Percentiles rank a stretch among this genome's conserved stretches.
These are phyloP conservation scores for Neocallimastix lanati DNA, from an alignment of 192 early-diverging fungal species.

Conservation along the genomic window DNA sequence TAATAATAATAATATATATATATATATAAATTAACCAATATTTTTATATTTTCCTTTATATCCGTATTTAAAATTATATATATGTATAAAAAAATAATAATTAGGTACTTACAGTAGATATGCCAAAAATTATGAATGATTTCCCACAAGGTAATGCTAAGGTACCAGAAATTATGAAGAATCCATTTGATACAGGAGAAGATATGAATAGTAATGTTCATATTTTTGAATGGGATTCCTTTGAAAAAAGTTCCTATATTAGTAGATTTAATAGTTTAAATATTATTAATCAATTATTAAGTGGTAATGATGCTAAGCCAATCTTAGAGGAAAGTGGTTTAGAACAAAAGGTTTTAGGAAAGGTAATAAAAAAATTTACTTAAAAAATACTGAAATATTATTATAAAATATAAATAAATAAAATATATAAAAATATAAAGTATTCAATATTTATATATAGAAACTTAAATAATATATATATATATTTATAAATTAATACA, in stretches of 20 bases:
- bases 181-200: conserved; percentile 34
- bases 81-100: too few species aligned
- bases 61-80: too few species aligned
- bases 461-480: too few species aligned
- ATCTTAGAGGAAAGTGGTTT: conserved; percentile 46
- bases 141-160: conserved; percentile 34
- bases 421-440: too few species aligned
- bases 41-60: too few species aligned
- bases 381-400: too few species aligned
- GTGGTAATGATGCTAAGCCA: conserved; percentile 32
- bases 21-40: too few species aligned
- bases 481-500: too few species aligned
- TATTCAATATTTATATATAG: too few species aligned
- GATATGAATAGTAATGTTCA: conserved; percentile 2
- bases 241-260: conserved; percentile 21
- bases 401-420: too few species aligned
- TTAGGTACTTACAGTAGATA: conserved; percentile 43
- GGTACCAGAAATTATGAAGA: conserved; percentile 18
- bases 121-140: conserved; percentile 54
- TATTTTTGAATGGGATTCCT: conserved; percentile 32
- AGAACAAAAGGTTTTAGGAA: conserved; percentile 36
- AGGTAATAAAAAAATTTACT: conserved; percentile 56
- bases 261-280: conserved; percentile 23
- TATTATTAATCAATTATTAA: conserved; percentile 33
- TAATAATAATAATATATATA: too few species aligned